These are phyloP conservation scores for Ceratocystis alfenasii DNA, from an alignment of 2,329 filamentous ascomycete species.

Conservation along the genomic window DNA sequence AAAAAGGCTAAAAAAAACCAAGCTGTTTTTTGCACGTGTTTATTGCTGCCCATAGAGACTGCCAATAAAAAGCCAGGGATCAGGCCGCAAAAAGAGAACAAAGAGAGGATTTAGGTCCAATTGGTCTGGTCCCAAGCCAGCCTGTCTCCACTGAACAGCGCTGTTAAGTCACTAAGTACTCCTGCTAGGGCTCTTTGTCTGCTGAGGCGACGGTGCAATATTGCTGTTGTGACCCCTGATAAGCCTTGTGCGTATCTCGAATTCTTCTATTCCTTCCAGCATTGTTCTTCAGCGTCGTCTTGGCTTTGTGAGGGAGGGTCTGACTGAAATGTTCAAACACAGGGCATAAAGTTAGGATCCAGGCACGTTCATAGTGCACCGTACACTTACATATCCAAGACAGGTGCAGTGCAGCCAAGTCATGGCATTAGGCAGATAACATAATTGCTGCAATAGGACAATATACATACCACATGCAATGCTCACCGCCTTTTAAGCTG, in stretches of 20 bases:
- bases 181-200: neutral
- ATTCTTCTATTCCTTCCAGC: neutral
- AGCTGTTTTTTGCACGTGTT: neutral
- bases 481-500: neutral
- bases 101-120: neutral
- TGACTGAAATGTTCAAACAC: neutral
- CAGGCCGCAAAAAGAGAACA: slow-evolving; percentile 8
- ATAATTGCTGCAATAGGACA: too few species aligned
- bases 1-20: neutral
- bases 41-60: neutral
- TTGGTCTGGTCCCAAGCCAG: neutral
- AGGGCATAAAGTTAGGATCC: neutral
- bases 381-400: neutral
- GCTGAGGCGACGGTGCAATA: neutral
- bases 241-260: neutral
- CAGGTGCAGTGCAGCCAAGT: too few species aligned
- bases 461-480: neutral
- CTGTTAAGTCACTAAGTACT: neutral
- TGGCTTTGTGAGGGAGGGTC: neutral
- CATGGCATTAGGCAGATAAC: too few species aligned
- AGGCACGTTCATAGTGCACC: neutral
- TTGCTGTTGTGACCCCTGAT: neutral
- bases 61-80: neutral
- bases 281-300: neutral
- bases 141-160: neutral